Base-by-base conservation (phyloP, 768 basidiomycete genomes). In the Neoboletus magnificus region DNA sequence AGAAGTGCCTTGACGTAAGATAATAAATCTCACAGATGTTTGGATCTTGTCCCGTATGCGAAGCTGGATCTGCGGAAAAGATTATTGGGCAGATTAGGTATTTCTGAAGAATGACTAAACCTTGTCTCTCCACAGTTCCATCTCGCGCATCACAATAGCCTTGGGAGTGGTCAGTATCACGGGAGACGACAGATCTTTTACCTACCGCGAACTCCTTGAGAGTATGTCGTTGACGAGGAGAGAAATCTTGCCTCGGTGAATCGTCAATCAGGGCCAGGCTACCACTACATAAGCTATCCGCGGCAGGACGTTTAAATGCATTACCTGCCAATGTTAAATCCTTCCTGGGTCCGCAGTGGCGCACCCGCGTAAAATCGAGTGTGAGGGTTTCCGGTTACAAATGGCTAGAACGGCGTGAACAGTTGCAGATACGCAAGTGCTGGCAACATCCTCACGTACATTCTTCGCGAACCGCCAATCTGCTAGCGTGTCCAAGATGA, bases 51-150 rank as follows among this genome's bases (percentile, higher is more conserved):
- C 94, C 44, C 94, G 83, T 61, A 95, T 88, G 35, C 92, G 82
- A 16, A 96, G 76, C 73, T 95, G 94, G 49, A 95, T 93, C 90
- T 90, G 58, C 15, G 23, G 25, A 23, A 40, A 44, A 25, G 15
- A 23, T 40, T 16, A 55, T 30, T 15, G 22, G 42, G 32, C 25
- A 54, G 12, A 27, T 52, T 1, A 27, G 5, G 18, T 41, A 40
- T 40, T 32, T 35, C 48, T 49, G 27, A 44, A 25, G 30, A 27
- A 48, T 33, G 16, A 32, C 22, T 3, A 35, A 33, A 89, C 90
- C 79, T 97, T 96, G 70, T 97, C 94, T 56, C 87, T 77, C 93
- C 93, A 97, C 2, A 97, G 76, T 68, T 97, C 95, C 85, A 98
- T 85, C 71, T 98, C 95, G 35, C 95, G 83, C 87, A 97, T 91